These are phyloP conservation scores for Talaromyces islandicus DNA, from an alignment of 2,329 filamentous ascomycete genomes.

Conservation along the genomic window DNA sequence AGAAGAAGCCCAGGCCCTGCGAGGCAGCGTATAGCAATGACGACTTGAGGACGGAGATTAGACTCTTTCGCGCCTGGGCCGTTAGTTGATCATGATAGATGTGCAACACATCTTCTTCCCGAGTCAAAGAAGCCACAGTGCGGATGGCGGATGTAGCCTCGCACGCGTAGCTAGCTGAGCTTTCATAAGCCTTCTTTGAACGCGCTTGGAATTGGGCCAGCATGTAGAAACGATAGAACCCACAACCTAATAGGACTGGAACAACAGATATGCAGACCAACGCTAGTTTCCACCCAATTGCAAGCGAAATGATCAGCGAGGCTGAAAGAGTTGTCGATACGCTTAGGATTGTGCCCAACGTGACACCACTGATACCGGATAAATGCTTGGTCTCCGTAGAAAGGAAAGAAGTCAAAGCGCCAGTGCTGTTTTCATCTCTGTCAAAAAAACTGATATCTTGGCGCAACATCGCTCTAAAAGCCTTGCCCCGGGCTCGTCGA, in stretches of 20 bases:
- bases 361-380: constrained; percentile 81
- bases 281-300: constrained; percentile 83
- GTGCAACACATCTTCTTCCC: constrained; percentile 71
- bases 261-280: constrained; percentile 75
- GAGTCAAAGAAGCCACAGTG: constrained; percentile 83
- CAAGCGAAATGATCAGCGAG: constrained; percentile 62
- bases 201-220: constrained; percentile 71
- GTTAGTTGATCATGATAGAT: constrained; percentile 65
- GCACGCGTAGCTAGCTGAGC: constrained; percentile 79
- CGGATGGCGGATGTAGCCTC: constrained; percentile 91
- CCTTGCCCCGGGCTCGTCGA: constrained; percentile 71
- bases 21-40: constrained; percentile 75
- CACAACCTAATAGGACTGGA: constrained; percentile 69
- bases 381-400: constrained; percentile 85
- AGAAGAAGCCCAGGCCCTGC: constrained; percentile 77
- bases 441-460: constrained; percentile 95
- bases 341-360: constrained; percentile 78
- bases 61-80: constrained; percentile 59
- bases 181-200: constrained; percentile 71
- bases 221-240: constrained; percentile 84
- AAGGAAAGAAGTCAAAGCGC: constrained; percentile 80
- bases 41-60: constrained; percentile 69
- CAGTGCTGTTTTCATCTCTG: constrained; percentile 78
- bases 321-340: constrained; percentile 73
- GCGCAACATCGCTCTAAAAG: constrained; percentile 81